Conservation (phyloP, 192 early-diverging fungal genomes). For the Dimargaris verticillata region DNA sequence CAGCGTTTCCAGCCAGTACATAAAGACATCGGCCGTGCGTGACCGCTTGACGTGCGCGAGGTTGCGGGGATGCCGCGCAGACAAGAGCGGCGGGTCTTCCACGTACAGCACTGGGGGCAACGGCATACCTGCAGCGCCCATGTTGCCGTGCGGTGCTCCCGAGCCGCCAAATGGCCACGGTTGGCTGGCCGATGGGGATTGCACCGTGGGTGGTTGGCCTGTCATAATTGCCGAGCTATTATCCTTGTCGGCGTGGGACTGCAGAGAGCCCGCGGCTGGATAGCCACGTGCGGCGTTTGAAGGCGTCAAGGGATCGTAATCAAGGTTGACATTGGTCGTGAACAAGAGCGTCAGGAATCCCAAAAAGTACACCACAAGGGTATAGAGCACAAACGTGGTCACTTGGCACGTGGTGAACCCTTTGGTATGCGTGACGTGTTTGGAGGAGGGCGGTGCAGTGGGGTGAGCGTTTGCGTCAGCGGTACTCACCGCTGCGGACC, state of each 20-base stretch:
- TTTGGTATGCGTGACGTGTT: background rate
- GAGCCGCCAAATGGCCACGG: too few species aligned
- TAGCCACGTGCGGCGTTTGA: too few species aligned
- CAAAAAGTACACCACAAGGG: slow-evolving; percentile 8
- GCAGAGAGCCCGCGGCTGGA: too few species aligned
- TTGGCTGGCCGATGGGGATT: slow-evolving; percentile 2
- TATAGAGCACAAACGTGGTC: slow-evolving; percentile 8
- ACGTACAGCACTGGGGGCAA: too few species aligned
- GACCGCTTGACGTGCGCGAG: slow-evolving; percentile 16
- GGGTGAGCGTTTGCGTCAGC: background rate
- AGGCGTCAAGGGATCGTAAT: background rate
- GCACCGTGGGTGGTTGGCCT: background rate
- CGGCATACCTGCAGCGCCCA: too few species aligned
- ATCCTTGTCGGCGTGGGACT: background rate
- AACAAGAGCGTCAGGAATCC: slow-evolving; percentile 7
- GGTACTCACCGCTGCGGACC: background rate
- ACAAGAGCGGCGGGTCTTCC: too few species aligned
- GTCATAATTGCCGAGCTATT: background rate
- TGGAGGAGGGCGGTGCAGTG: background rate
- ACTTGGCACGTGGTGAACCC: slow-evolving; percentile 7
- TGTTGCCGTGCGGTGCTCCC: too few species aligned
- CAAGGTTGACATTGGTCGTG: background rate
- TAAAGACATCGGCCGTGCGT: slow-evolving; percentile 25
- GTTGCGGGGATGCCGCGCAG: background rate
- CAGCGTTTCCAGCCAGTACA: slow-evolving; percentile 38